A percentile compares a stretch with the other conserved stretches of the same genome.
Conservation (phyloP, 192 early-diverging fungal genomes). For the Pilobolus umbonatus region DNA sequence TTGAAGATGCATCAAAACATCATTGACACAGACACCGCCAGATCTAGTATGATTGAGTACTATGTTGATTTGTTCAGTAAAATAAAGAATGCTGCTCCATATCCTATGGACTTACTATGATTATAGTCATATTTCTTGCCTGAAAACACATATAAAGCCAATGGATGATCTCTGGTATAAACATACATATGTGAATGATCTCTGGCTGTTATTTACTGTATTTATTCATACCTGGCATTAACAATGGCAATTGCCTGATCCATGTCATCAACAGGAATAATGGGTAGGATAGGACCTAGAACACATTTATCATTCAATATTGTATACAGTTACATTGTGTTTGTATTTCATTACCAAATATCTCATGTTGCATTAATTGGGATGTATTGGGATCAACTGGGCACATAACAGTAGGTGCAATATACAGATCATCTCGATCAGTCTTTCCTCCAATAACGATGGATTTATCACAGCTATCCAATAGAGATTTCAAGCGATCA, state of each 20-base stretch:
- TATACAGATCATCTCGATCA: slow-evolving; percentile 40
- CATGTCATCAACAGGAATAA: slow-evolving; percentile 36
- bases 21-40: slow-evolving; percentile 71
- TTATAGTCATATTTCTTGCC: slow-evolving; percentile 15
- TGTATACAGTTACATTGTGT: too few relatives aligned
- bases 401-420: slow-evolving; percentile 56
- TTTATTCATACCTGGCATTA: slow-evolving; percentile 26
- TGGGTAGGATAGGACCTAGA: slow-evolving; percentile 59
- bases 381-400: slow-evolving; percentile 31
- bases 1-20: slow-evolving; percentile 58
- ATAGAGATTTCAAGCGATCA: slow-evolving; percentile 55
- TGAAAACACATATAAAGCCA: slow-evolving; percentile 32
- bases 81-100: slow-evolving; percentile 21
- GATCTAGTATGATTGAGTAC: slow-evolving; percentile 47
- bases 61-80: slow-evolving; percentile 10
- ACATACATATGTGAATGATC: neutral
- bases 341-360: too few relatives aligned
- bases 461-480: slow-evolving; percentile 33
- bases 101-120: slow-evolving; percentile 33
- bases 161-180: slow-evolving; percentile 15
- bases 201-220: neutral
- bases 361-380: slow-evolving; percentile 54
- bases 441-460: slow-evolving; percentile 48
- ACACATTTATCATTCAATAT: too few relatives aligned
- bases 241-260: slow-evolving; percentile 35